Evolutionary conservation across 257 asterid species (phyloP), one percentile per base, ranked within the genome.

Genomic region (Penstemon davidsonii): DNA sequence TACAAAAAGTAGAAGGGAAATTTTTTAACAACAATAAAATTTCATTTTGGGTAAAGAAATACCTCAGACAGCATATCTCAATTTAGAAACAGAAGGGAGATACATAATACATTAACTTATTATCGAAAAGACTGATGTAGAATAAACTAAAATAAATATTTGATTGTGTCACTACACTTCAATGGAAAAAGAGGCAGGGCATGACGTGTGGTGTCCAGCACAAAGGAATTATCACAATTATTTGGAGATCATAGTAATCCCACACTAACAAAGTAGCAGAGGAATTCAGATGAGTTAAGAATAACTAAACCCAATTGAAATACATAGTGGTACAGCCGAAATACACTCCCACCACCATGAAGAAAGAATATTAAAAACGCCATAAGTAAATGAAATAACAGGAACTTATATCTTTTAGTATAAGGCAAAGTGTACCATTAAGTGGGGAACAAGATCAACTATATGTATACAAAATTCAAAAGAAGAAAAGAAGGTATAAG

Each of bases 121-220:
- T 45, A 57, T 49, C 37, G 52, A 69, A 25, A 52, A 62, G 55
- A 40, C 36, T 40, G 46, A 55, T 47, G 49, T 15, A 64, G 11
- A 67, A 47, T 25, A 69, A n/a, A 37, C 52, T 44, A 64, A 25
- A n/a, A 7, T 6, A 67, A 51, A 61, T 46, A 40, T 63, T 57
- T 56, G 49, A 55, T 37, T 38, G 55, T 39, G 45, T 18, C 41
- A 70, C 15, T 37, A 76, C 59, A 57, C 0, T n/a, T 40, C 15
- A 10, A 44, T 36, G 15, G 43, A 25, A 44, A 52, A 62, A 25
- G 10, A 33, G 5, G 8, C 13, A 15, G 66, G 64, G 33, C 33
- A 25, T 25, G 33, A 1, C 1, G 33, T 25, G 33, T 53, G 4
- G 39, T 51, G 37, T 50, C 60, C 9, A 40, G 50, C 8, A 65